Evolutionary conservation across 116 monocot genomes (phyloP).

Genomic region (Phalaenopsis hybrid): DNA sequence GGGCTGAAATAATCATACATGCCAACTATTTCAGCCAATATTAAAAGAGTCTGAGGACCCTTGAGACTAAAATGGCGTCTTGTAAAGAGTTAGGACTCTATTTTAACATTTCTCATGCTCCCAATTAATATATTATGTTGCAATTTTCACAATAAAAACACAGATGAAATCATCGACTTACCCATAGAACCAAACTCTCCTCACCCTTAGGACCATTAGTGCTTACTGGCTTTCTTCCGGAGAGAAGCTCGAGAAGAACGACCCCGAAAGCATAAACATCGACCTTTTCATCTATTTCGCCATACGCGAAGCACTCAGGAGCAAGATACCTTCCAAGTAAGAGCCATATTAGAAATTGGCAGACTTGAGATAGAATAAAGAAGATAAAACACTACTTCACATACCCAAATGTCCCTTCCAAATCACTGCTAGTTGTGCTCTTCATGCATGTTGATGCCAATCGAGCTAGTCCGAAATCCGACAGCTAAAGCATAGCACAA

Average conservation of each 20-base stretch:
- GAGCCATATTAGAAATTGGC: not conserved
- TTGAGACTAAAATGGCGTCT: no score
- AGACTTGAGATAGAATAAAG: not conserved
- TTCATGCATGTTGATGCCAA: constrained; percentile 25
- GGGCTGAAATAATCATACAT: no score
- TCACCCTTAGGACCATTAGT: constrained; percentile 3
- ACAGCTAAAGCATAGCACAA: constrained; percentile 21
- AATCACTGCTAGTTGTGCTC: constrained; percentile 25
- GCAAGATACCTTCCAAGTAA: constrained; percentile 5
- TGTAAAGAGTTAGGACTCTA: no score
- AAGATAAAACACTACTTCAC: not conserved
- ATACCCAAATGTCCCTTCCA: constrained; percentile 59
- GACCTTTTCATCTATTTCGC: constrained; percentile 8
- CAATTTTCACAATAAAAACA: not conserved
- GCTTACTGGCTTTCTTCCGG: constrained; percentile 13
- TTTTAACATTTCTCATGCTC: not conserved
- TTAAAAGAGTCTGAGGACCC: no score
- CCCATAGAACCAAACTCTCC: constrained; percentile 13
- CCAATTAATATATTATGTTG: not conserved
- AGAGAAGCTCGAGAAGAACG: constrained; percentile 16
- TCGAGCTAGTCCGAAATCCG: constrained; percentile 47
- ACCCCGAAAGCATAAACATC: constrained; percentile 19
- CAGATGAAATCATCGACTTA: not conserved
- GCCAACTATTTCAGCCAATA: no score
- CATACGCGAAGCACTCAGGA: constrained; percentile 13